Percentiles rank a stretch among this genome's conserved stretches.
Evolutionary conservation across 495 filamentous ascomycete genomes (phyloP).

Genomic region (Gamarada debralockiae): DNA sequence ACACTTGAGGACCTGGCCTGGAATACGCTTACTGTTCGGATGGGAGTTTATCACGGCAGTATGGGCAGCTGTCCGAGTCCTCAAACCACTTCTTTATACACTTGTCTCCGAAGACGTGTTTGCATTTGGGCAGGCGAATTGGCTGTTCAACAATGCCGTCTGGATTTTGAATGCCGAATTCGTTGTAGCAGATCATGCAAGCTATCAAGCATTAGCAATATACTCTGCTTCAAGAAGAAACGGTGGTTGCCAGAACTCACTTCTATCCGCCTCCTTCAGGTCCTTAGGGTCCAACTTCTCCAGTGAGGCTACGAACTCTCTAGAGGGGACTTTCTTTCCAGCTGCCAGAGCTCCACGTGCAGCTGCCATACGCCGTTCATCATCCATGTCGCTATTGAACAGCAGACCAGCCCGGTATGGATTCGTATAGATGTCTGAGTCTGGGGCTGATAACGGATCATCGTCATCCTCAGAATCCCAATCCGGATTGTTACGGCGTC

Average conservation of each 20-base stretch:
- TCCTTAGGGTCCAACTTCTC: conserved; percentile 35
- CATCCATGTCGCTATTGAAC: conserved; percentile 8
- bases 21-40: conserved; percentile 43
- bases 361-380: conserved; percentile 27
- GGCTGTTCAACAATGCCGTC: conserved; percentile 48
- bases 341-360: conserved; percentile 32
- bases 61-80: conserved; percentile 54
- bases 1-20: too few species aligned
- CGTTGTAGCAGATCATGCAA: conserved; percentile 56
- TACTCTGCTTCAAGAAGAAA: neutral
- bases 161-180: conserved; percentile 44
- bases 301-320: conserved; percentile 39
- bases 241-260: conserved; percentile 31
- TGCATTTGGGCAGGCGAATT: conserved; percentile 50
- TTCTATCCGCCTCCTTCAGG: conserved; percentile 40
- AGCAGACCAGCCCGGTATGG: neutral
- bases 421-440: neutral
- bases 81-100: conserved; percentile 60
- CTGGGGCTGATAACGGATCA: conserved; percentile 9
- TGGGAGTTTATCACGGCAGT: conserved; percentile 52
- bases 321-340: conserved; percentile 41
- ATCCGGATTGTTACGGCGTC: neutral
- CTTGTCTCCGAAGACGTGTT: conserved; percentile 54
- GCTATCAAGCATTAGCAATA: conserved; percentile 26
- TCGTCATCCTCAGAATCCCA: conserved; percentile 21